Base-by-base conservation (phyloP, 148 eudicot species). In the Pharnaceum exiguum region DNA sequence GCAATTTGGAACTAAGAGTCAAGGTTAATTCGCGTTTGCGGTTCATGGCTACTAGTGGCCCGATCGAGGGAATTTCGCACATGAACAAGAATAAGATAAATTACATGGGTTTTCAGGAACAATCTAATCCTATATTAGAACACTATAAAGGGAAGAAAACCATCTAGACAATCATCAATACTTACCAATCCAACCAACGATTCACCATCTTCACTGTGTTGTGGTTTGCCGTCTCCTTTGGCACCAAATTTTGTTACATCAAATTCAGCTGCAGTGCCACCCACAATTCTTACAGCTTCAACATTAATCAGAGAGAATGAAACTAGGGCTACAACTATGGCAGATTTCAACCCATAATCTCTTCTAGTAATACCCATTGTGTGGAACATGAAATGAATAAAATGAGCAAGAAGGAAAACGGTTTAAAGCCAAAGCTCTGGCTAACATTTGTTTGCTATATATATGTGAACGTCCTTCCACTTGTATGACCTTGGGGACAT, bases 161-260 rank as follows among this genome's bases (percentile, higher is more conserved):
- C n/a, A n/a, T n/a, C n/a, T n/a, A n/a, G n/a, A n/a, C n/a, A n/a
- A 51, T 29, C n/a, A 2, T 6, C 7, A 7, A 48, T 2, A 1
- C 15, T 67, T 65, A 80, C 85, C 66, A 47, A 4, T 1, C 76
- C 66, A 45, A 31, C 57, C n/a, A 33, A 9, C 18, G 61, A 50
- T 28, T 65, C 71, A 10, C 65, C 71, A 26, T 65, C 61, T 5
- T 55, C 71, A 0, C 42, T 62, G 17, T 53, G 46, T 9, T 57
- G 56, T 2, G 77, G 66, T 25, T 71, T 26, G 9, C 84, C 74
- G 37, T 76, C 57, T 23, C 71, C 78, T 15, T 71, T 73, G 3
- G 84, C 87, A 1, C 77, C 79, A 27, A 67, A 69, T 15, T 68
- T 48, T 1, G 77, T 82, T 18, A 82, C 77, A 19, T 82, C 87